A percentile compares a stretch with the other conserved stretches of the same genome.
Evolutionary conservation across 495 filamentous ascomycete species (phyloP).

Genomic region (Penicillium antarcticum): DNA sequence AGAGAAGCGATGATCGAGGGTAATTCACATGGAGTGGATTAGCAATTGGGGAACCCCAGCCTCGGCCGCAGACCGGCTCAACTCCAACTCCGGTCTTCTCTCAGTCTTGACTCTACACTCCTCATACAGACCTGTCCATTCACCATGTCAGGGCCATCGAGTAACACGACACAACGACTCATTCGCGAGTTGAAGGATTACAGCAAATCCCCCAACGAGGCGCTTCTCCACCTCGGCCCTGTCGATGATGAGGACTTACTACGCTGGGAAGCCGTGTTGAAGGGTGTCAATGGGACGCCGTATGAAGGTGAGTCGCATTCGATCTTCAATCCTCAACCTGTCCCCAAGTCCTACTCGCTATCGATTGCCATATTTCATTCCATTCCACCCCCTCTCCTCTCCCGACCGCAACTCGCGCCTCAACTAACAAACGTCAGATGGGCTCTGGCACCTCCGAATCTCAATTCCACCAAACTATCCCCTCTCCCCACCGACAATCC

Average conservation of each 20-base stretch:
- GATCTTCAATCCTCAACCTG: neutral
- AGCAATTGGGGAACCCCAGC: constrained; percentile 15
- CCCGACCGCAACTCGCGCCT: neutral
- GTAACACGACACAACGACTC: constrained; percentile 55
- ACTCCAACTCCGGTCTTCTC: constrained; percentile 3
- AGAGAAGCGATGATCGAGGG: neutral
- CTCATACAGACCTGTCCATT: constrained; percentile 1
- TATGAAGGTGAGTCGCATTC: constrained; percentile 61
- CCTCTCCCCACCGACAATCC: constrained; percentile 66
- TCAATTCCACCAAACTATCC: constrained; percentile 77
- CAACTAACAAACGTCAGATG: constrained; percentile 48
- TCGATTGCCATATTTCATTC: neutral
- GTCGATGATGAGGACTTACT: constrained; percentile 67
- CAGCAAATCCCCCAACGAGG: constrained; percentile 51
- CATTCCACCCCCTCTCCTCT: neutral
- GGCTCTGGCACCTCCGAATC: constrained; percentile 81
- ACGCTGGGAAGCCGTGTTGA: constrained; percentile 76
- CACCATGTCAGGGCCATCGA: constrained; percentile 29
- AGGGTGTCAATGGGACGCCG: constrained; percentile 60
- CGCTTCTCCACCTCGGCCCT: constrained; percentile 61
- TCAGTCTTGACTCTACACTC: constrained; percentile 3
- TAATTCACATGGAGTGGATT: constrained; percentile 23
- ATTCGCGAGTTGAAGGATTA: constrained; percentile 63
- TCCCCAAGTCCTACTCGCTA: neutral
- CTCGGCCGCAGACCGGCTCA: constrained; percentile 13